Conservation (phyloP, 768 basidiomycete species). For the Phanerochaete carnosa region DNA sequence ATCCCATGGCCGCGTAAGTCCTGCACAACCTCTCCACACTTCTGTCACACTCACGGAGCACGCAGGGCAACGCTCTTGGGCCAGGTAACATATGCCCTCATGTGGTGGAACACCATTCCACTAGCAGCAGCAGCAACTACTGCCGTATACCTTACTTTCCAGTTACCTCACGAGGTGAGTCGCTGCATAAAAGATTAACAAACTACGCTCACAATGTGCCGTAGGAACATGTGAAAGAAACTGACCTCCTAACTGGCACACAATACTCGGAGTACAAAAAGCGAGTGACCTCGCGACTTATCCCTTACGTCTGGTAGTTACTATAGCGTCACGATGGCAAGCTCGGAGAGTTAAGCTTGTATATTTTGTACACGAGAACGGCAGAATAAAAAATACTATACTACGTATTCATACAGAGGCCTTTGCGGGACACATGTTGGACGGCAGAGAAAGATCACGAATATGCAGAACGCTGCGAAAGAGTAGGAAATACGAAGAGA, state of each 20-base stretch:
- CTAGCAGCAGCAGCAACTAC: constrained; percentile 2
- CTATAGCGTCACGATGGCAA: not conserved
- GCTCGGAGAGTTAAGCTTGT: not conserved
- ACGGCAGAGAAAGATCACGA: not conserved
- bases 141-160: constrained; percentile 4
- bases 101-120: constrained; percentile 14
- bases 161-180: constrained; percentile 10
- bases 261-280: constrained; percentile 9
- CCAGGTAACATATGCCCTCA: constrained; percentile 10
- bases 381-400: not conserved
- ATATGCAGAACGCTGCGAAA: not conserved
- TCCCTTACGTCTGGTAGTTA: constrained; percentile 14
- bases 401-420: not conserved
- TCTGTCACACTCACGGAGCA: not conserved
- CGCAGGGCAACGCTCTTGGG: constrained; percentile 6
- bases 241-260: constrained; percentile 7
- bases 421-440: not conserved
- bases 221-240: constrained; percentile 5
- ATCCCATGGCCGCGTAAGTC: constrained; percentile 33
- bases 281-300: constrained; percentile 3
- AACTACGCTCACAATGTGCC: not conserved
- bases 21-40: not conserved
- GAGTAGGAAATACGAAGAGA: not conserved
- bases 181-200: not conserved
- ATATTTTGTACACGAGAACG: not conserved